Evolutionary conservation across 352 stramenopile genomes (phyloP), one percentile per base, ranked within the genome.

Genomic region (Globisporangium recalcitrans): DNA sequence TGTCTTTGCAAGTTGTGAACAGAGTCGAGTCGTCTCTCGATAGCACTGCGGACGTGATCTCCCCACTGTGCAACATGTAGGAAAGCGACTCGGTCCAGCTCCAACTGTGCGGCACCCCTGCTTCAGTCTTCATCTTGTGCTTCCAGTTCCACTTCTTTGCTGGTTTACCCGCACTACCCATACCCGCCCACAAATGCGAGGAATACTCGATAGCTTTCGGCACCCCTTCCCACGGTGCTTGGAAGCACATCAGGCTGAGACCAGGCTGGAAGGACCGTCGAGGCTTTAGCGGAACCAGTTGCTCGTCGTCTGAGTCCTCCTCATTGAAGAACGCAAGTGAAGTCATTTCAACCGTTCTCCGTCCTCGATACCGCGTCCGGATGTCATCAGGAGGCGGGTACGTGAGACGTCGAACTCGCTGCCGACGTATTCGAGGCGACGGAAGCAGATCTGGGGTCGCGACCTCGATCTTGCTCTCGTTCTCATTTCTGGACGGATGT

Each of bases 1-100:
- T 78, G 65, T 95, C 82, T 34, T 90, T 88, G 51, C 76, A 87
- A 5, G 82, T 86, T 6, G 84, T 82, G 51, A 87, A 85, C n/a
- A 93, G 47, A 40, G 65, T 70, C 11, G 63, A 40, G 21, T 68
- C 68, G 29, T 90, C 71, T 31, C 76, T 77, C 5, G 82, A 82
- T 7, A 95, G 63, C 26, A 90, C 74, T 0, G 68, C 69, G 21
- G 72, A 87, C 13, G 84, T 91, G 60, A 92, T 72, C 56, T 90
- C 82, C 31, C 80, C 69, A 8, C 69, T 68, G 54, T 92, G 82
- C n/a, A 88, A 36, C 9, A 72, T 57, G 40, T 70, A 64, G 0
- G 72, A 64, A 0, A 65, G 70, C 16, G 70, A 70, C 55, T 87
- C 65, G 14, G 74, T 80, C 85, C 84, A 93, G 11, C 68, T 72